Conservation (phyloP, 192 early-diverging fungal genomes). For the Rhizoclosmatium globosum region DNA sequence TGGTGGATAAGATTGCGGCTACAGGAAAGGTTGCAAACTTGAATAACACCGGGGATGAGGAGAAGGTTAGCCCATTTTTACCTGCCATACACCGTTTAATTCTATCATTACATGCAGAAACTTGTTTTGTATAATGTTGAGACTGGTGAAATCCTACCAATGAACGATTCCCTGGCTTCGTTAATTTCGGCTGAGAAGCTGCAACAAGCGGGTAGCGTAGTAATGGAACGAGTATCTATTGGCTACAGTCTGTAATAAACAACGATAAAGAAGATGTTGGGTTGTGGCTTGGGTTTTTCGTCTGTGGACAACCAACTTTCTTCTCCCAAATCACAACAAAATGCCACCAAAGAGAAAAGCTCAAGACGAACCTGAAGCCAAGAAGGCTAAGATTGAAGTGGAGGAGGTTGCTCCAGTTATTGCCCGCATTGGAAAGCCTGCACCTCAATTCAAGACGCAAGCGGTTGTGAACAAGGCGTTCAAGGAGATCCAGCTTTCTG, state of each 20-base stretch:
- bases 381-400: not conserved
- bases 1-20: slow-evolving; percentile 24
- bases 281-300: too few relatives aligned
- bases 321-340: not conserved
- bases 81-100: not conserved
- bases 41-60: slow-evolving; percentile 21
- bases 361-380: not conserved
- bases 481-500: slow-evolving; percentile 69
- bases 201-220: slow-evolving; percentile 8
- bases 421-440: slow-evolving; percentile 35
- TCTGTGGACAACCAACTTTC: too few relatives aligned
- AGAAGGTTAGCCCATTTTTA: slow-evolving; percentile 10
- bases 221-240: slow-evolving; percentile 22
- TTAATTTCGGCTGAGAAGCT: not conserved
- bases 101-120: slow-evolving; percentile 3
- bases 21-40: slow-evolving; percentile 14
- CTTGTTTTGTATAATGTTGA: slow-evolving; percentile 16
- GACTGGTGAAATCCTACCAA: not conserved
- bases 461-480: slow-evolving; percentile 78
- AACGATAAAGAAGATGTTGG: not conserved
- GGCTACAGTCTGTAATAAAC: not conserved
- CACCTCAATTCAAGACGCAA: slow-evolving; percentile 69
- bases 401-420: not conserved
- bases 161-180: slow-evolving; percentile 5
- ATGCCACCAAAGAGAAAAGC: slow-evolving; percentile 2